Conservation (phyloP, 2,329 filamentous ascomycete genomes). For the Trichoderma atrobrunneum region DNA sequence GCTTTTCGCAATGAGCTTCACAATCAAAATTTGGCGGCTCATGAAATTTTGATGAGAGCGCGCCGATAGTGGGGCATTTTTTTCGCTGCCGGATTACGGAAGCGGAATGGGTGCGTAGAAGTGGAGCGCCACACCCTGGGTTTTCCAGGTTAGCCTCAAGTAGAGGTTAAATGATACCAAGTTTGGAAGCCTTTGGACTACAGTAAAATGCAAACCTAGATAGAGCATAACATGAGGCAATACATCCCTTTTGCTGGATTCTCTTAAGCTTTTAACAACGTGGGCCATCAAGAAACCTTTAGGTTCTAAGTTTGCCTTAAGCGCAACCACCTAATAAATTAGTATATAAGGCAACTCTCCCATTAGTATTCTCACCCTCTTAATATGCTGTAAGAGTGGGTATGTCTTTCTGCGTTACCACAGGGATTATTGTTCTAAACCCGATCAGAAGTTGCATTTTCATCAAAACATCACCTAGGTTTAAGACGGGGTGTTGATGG, state of each 20-base stretch:
- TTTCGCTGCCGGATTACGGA: slow-evolving; percentile 2
- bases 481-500: background rate
- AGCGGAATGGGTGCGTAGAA: background rate
- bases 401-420: background rate
- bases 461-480: background rate
- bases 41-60: slow-evolving; percentile 14
- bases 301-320: background rate
- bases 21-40: slow-evolving; percentile 2
- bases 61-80: slow-evolving; percentile 11
- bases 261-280: background rate
- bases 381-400: background rate
- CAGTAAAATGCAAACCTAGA: background rate
- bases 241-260: background rate
- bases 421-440: background rate
- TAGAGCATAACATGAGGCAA: background rate
- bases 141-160: background rate
- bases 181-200: background rate
- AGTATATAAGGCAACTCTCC: background rate
- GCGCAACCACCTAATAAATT: background rate
- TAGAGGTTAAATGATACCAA: background rate
- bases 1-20: background rate
- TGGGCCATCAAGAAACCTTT: background rate
- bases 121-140: background rate
- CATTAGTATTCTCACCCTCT: background rate
- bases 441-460: background rate